Percentiles rank a stretch among this genome's conserved stretches.
Conservation (phyloP, 108 stramenopile species). For the Skeletonema potamos region DNA sequence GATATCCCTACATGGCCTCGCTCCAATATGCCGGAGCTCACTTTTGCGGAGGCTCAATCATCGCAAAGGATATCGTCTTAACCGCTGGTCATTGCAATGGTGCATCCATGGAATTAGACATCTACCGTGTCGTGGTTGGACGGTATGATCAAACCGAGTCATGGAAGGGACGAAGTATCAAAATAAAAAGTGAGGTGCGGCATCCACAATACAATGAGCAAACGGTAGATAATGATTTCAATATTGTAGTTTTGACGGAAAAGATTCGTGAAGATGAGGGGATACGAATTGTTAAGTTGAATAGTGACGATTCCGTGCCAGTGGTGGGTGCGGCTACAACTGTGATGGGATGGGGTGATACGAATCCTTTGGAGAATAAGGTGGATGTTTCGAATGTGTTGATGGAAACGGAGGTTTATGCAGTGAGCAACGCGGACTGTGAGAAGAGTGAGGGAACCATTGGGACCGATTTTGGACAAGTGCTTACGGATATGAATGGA, state of each 20-base stretch:
- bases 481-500: conserved; percentile 12
- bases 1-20: conserved; percentile 60
- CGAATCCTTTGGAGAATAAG: background rate
- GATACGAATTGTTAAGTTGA: background rate
- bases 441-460: conserved; percentile 9
- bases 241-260: conserved; percentile 5
- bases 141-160: conserved; percentile 30
- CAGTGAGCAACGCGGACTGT: conserved; percentile 27
- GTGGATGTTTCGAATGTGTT: background rate
- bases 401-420: conserved; percentile 28
- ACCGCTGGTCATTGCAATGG: conserved; percentile 65
- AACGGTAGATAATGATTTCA: conserved; percentile 24
- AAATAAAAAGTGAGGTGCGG: conserved; percentile 7
- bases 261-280: conserved; percentile 3
- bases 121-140: conserved; percentile 41
- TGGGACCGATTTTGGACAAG: background rate
- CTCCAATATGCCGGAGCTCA: conserved; percentile 36
- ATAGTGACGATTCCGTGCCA: conserved; percentile 3
- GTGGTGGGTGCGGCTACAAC: conserved; percentile 5
- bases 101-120: background rate
- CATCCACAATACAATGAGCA: conserved; percentile 17
- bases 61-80: conserved; percentile 56
- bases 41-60: conserved; percentile 61
- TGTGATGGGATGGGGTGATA: conserved; percentile 48
- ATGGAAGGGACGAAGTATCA: conserved; percentile 21